Evolutionary conservation across 495 filamentous ascomycete species (phyloP), one percentile per base, ranked within the genome.

Genomic region (Talaromyces borbonicus): DNA sequence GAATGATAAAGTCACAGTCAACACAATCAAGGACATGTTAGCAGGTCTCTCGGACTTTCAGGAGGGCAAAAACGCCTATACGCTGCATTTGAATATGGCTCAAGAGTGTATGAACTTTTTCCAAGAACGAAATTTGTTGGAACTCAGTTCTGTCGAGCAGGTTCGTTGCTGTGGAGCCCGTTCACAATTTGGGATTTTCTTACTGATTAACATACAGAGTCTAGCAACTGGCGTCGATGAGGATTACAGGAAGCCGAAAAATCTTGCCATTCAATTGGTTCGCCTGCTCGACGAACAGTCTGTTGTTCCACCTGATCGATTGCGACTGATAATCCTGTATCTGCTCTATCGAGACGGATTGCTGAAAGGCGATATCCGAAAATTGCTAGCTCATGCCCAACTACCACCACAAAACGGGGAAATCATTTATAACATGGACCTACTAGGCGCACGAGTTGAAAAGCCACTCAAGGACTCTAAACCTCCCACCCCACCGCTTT

Each of bases 21-120:
- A 90, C 67, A 87, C 84, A 38, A 96, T 98, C 59, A 89, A 88
- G 60, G 87, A 95, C 59, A 98, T 98, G 92, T 66, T 98, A 62
- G 92, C 85, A 9, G 90, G 89, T 30, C 69, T 98, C 48, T 88
- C 89, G 19, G 87, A 98, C 55, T 98, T 93, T 57, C 87, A 93
- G 47, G 83, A 87, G 58, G 84, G 90, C 66, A 95, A 97, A 64
- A 84, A 94, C 59, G 84, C 87, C 26, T 98, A 97, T 57, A 90
- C 92, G 0, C 71, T 98, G 24, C 92, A 98, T 61, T 69, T 98
- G 12, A 90, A 77, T 50, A 98, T 98, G 92, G 93, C 92, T n/a
- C 84, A 95, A 56, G 90, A 95, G 55, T 90, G 87, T 51, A 96
- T 97, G 92, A 85, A 85, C 48, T 74, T 81, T 33, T 98, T 97